Percentiles rank a stretch among this genome's conserved stretches.
phyloP scores from a whole-genome alignment of 1,139 yeast species.

The Pichia sp. region DNA sequence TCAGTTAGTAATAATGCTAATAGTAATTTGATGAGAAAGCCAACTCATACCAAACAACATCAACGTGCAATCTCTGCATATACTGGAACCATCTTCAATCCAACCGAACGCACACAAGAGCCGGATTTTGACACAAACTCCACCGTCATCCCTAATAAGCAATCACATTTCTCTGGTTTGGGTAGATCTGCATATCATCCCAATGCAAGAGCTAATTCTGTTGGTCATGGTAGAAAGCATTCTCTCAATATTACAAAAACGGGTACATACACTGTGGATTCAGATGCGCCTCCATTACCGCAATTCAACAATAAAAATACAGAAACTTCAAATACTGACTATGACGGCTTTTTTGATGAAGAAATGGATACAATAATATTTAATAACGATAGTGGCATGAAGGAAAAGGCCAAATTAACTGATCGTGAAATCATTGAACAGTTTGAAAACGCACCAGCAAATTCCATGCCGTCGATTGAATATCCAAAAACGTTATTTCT shows the following conservation, averaged over 20 bases:
- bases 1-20: slow-evolving; percentile 13
- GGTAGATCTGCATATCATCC: slow-evolving; percentile 44
- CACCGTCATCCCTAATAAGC: not conserved
- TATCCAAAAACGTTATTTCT: slow-evolving; percentile 86
- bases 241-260: slow-evolving; percentile 32
- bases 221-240: slow-evolving; percentile 71
- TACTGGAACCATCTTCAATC: slow-evolving; percentile 19
- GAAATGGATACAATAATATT: slow-evolving; percentile 32
- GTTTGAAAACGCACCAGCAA: slow-evolving; percentile 63
- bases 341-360: slow-evolving; percentile 60
- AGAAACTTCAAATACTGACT: slow-evolving; percentile 13
- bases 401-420: slow-evolving; percentile 29
- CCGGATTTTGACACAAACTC: not conserved
- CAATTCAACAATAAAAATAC: slow-evolving; percentile 11
- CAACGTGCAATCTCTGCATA: slow-evolving; percentile 28
- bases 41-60: slow-evolving; percentile 18
- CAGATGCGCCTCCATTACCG: slow-evolving; percentile 44
- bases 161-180: not conserved
- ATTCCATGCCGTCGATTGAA: slow-evolving; percentile 89
- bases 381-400: slow-evolving; percentile 12
- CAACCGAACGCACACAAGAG: not conserved
- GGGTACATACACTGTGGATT: slow-evolving; percentile 25
- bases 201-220: slow-evolving; percentile 82
- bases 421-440: slow-evolving; percentile 61
- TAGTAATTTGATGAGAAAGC: slow-evolving; percentile 11